Evolutionary conservation across 345 rosid genomes (phyloP).

Genomic region (Raphanus sativus): DNA sequence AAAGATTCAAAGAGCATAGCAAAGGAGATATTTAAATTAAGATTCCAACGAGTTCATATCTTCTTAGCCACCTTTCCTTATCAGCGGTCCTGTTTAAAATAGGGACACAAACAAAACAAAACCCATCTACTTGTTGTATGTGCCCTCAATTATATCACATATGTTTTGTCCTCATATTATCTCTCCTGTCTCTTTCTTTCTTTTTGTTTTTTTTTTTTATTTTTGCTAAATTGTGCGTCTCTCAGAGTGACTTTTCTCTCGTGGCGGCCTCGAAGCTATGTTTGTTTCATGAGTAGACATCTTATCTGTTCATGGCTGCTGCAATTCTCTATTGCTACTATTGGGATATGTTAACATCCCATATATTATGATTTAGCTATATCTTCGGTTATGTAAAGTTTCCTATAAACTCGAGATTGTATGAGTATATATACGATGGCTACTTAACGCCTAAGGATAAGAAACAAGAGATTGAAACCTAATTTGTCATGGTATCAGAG

Average conservation of each 20-base stretch:
- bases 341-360: no score
- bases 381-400: no score
- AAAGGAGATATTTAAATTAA: neutral
- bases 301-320: neutral
- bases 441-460: no score
- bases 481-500: no score
- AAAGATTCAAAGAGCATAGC: neutral
- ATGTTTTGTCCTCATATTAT: slow-evolving; percentile 11
- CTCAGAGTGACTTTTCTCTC: slow-evolving; percentile 12
- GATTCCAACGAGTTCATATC: neutral
- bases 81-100: slow-evolving; percentile 2
- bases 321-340: neutral
- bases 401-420: no score
- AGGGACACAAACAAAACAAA: slow-evolving; percentile 5
- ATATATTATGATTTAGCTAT: no score
- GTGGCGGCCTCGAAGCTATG: slow-evolving; percentile 1
- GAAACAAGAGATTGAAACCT: no score
- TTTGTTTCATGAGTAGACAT: neutral
- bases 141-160: slow-evolving; percentile 7
- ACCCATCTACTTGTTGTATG: neutral
- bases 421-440: no score
- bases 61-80: slow-evolving; percentile 7
- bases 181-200: neutral
- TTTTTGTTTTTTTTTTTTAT: neutral
- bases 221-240: neutral